These are phyloP conservation scores for Penicillium sp. DNA, from an alignment of 2,329 filamentous ascomycete species.

Conservation along the genomic window DNA sequence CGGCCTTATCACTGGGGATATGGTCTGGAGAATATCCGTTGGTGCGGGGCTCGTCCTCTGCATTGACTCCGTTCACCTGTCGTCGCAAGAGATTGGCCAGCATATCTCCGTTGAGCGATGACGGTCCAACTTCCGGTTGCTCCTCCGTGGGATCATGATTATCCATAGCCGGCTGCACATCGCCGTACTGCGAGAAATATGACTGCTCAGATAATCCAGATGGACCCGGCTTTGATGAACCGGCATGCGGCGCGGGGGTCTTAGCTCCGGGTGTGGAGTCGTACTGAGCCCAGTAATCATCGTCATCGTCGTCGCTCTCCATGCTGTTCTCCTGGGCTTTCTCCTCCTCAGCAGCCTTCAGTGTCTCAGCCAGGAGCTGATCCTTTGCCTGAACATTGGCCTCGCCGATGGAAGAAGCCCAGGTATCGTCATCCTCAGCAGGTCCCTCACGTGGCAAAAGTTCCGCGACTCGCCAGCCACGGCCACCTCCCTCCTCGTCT, in stretches of 20 bases:
- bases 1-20: slow-evolving; percentile 24
- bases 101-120: slow-evolving; percentile 56
- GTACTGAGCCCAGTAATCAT: slow-evolving; percentile 66
- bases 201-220: slow-evolving; percentile 53
- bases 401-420: slow-evolving; percentile 55
- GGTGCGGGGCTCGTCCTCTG: slow-evolving; percentile 22
- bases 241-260: slow-evolving; percentile 31
- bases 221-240: slow-evolving; percentile 26
- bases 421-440: slow-evolving; percentile 52
- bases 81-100: slow-evolving; percentile 44
- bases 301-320: slow-evolving; percentile 60
- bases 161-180: slow-evolving; percentile 65
- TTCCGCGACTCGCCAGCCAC: slow-evolving; percentile 61
- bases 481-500: slow-evolving; percentile 53
- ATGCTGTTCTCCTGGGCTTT: slow-evolving; percentile 19
- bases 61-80: slow-evolving; percentile 34
- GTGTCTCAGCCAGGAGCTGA: slow-evolving; percentile 38
- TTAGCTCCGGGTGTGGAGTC: slow-evolving; percentile 54
- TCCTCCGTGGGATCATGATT: slow-evolving; percentile 61
- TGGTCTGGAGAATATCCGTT: slow-evolving; percentile 25
- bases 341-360: slow-evolving; percentile 32
- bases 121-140: slow-evolving; percentile 47
- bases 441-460: slow-evolving; percentile 52
- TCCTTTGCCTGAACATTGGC: slow-evolving; percentile 51
- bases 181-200: slow-evolving; percentile 62